Percentiles rank a stretch among this genome's conserved stretches.
phyloP scores from a whole-genome alignment of 768 basidiomycete genomes.

The Megacollybia marginata region DNA sequence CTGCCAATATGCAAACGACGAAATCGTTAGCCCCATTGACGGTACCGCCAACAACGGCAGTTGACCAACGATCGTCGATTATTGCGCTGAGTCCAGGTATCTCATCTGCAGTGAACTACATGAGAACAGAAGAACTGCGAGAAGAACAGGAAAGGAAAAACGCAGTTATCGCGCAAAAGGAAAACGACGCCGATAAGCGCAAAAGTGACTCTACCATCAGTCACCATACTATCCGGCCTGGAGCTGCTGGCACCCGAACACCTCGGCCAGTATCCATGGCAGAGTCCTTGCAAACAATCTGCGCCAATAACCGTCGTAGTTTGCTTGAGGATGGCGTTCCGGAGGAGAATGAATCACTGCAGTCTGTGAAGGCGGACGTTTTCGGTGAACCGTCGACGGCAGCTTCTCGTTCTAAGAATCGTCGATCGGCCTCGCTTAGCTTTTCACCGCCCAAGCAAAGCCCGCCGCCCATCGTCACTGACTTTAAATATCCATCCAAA shows the following conservation, averaged over 20 bases:
- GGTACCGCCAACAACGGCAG: conserved; percentile 8
- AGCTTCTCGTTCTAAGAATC: conserved; percentile 41
- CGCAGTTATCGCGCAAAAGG: background rate
- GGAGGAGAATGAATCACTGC: conserved; percentile 37
- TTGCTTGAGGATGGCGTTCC: conserved; percentile 48
- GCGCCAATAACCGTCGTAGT: conserved; percentile 63
- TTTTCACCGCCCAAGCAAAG: conserved; percentile 28
- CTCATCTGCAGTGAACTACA: conserved; percentile 49
- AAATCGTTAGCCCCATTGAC: conserved; percentile 13
- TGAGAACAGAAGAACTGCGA: conserved; percentile 32
- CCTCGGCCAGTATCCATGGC: conserved; percentile 74
- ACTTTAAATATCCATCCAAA: conserved; percentile 24
- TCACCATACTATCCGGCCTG: conserved; percentile 62
- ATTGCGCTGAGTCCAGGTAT: conserved; percentile 52
- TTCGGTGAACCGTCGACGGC: conserved; percentile 30
- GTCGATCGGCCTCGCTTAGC: conserved; percentile 62
- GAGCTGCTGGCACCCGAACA: conserved; percentile 36
- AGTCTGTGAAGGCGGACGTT: conserved; percentile 9
- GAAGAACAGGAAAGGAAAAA: conserved; percentile 9
- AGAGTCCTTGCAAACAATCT: conserved; percentile 67
- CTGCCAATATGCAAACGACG: conserved; percentile 15
- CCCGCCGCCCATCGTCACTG: conserved; percentile 19
- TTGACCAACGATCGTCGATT: conserved; percentile 40
- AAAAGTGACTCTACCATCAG: conserved; percentile 82
- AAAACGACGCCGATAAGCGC: conserved; percentile 22